Base-by-base conservation (phyloP, 306 rosid species). In the Fragaria iinumae region DNA sequence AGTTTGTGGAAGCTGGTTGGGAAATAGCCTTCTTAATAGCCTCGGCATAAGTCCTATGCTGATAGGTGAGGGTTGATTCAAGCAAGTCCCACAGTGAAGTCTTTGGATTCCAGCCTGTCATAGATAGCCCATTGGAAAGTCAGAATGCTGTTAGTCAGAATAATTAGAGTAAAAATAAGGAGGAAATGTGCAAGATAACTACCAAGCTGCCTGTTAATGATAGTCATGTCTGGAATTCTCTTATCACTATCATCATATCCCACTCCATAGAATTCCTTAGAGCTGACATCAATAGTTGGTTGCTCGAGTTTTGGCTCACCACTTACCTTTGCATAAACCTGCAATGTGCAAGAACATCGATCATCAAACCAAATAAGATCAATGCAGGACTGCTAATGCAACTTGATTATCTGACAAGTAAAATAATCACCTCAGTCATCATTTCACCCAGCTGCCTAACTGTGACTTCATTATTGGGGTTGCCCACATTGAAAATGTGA, bases 181-280 rank as follows among this genome's bases (percentile, higher is more conserved):
- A 34, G 56, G 44, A 67, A 67, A 38, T 13, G 76, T 39, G 48
- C 25, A 0, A 66, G 16, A 64, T 34, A 56, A 21, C 29, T 91
- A 93, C 98, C 98, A 48, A 93, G 97, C 69, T 93, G 98, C 79
- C 53, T 90, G 76, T 91, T 88, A 80, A 93, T 93, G 56, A 93
- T 91, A 86, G 97, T 87, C 98, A 93, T 93, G 89, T 91, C 97
- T 0, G 97, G 98, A 81, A 93, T 93, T 87, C 98, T 87, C 90
- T 91, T 93, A 76, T 93, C 97, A 34, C 98, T 91, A 32, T 93
- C 98, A 57, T 93, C 98, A 5, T 93, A 93, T 32, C 98, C 98
- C 73, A 84, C 96, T 12, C 98, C 98, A 10, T 93, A 93, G 69
- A 93, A 93, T 85, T 93, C 98, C 82, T 88, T 80, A 56, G 98